A percentile compares a stretch with the other conserved stretches of the same genome.
Conservation (phyloP, 1,284 basidiomycete genomes). For the Stygiomarasmius scandens region DNA sequence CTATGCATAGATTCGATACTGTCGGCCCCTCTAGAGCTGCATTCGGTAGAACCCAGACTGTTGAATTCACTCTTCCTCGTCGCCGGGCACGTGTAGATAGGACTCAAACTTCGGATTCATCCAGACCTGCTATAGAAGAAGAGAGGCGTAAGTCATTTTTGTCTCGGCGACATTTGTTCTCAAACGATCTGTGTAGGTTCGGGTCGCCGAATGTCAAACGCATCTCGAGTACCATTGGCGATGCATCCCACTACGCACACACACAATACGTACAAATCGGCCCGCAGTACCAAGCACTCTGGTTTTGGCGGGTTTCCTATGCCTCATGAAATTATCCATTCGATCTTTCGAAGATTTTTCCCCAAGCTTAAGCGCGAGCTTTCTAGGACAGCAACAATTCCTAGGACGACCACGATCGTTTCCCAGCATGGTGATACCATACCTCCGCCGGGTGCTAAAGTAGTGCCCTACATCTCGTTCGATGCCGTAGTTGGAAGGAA, state of each 20-base stretch:
- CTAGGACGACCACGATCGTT: slow-evolving; percentile 67
- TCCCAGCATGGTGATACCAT: slow-evolving; percentile 35
- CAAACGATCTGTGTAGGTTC: not conserved
- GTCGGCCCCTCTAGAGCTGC: slow-evolving; percentile 20
- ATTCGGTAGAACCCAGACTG: slow-evolving; percentile 53
- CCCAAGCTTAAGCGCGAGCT: slow-evolving; percentile 59
- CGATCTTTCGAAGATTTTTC: slow-evolving; percentile 53
- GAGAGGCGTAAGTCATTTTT: slow-evolving; percentile 26
- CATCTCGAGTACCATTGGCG: slow-evolving; percentile 19
- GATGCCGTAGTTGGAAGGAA: slow-evolving; percentile 85
- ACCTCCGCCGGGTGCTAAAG: slow-evolving; percentile 43
- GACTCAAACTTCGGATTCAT: slow-evolving; percentile 1
- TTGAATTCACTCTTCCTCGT: slow-evolving; percentile 47
- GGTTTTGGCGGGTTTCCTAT: slow-evolving; percentile 91
- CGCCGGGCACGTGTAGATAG: slow-evolving; percentile 14
- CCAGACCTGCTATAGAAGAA: slow-evolving; percentile 16
- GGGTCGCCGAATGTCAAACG: slow-evolving; percentile 25
- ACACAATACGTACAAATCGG: slow-evolving; percentile 19
- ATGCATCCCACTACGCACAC: slow-evolving; percentile 23
- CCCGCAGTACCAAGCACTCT: slow-evolving; percentile 39
- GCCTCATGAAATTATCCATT: slow-evolving; percentile 61
- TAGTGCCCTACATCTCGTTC: slow-evolving; percentile 86
- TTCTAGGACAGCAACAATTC: slow-evolving; percentile 72
- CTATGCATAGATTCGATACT: slow-evolving; percentile 37
- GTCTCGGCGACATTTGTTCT: not conserved